These are phyloP conservation scores for Polytrichum commune DNA, from an alignment of 225 moss, liverwort and hornwort species.

Conservation along the genomic window DNA sequence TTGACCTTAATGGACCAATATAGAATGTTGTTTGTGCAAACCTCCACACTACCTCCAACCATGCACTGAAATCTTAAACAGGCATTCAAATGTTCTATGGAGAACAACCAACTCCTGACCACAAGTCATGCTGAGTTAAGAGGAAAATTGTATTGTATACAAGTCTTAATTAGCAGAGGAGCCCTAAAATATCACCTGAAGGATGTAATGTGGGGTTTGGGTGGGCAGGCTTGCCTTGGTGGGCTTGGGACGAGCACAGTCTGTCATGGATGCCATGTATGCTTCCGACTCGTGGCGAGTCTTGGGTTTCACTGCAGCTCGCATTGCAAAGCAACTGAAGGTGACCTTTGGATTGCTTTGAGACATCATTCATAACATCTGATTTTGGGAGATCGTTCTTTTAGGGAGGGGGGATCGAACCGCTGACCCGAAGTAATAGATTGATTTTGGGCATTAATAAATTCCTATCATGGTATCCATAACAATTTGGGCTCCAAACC, in stretches of 20 bases:
- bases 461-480: conserved; percentile 20
- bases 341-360: conserved; percentile 11
- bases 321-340: conserved; percentile 61
- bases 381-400: not conserved
- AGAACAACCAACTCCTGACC: no score
- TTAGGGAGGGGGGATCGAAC: conserved; percentile 12
- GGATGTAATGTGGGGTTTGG: not conserved
- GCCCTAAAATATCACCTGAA: not conserved
- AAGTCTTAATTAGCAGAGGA: no score
- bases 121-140: no score
- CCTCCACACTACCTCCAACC: no score
- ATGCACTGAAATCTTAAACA: no score
- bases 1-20: no score
- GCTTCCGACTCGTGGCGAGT: conserved; percentile 63
- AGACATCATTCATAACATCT: no score
- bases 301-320: conserved; percentile 60
- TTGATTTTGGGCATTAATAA: conserved; percentile 21
- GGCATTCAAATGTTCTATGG: no score
- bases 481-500: conserved; percentile 15
- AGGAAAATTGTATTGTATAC: no score
- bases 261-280: conserved; percentile 53
- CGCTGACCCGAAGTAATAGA: conserved; percentile 16
- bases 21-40: no score
- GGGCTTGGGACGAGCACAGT: conserved; percentile 54
- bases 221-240: conserved; percentile 51